Evolutionary conservation across 2,329 filamentous ascomycete genomes (phyloP).

Genomic region (Nannizziopsis arthrosporioides): DNA sequence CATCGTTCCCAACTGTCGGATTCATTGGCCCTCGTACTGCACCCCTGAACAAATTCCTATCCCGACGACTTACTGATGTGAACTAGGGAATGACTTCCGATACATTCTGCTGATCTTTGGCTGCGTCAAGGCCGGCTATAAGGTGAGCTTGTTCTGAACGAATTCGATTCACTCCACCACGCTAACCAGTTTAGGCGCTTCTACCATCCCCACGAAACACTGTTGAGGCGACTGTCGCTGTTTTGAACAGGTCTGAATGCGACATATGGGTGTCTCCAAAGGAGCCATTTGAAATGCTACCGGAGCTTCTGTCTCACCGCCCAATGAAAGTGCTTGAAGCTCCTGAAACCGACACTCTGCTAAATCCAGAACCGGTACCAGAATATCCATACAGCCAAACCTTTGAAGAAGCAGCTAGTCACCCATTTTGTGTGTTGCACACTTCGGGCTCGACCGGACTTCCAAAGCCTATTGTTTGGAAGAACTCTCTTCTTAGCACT

Average conservation of each 20-base stretch:
- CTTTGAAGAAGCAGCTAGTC: not conserved
- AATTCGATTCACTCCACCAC: not conserved
- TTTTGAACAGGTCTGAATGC: slow-evolving; percentile 5
- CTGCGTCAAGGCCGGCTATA: slow-evolving; percentile 4
- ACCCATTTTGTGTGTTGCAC: slow-evolving; percentile 1
- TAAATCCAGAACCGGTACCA: no score
- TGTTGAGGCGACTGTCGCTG: not conserved
- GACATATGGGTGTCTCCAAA: slow-evolving; percentile 1
- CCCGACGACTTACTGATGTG: no score
- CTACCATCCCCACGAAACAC: slow-evolving; percentile 5
- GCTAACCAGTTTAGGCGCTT: not conserved
- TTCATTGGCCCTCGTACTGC: not conserved
- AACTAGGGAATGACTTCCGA: not conserved
- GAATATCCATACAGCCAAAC: not conserved
- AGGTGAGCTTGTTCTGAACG: not conserved
- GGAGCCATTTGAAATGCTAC: not conserved
- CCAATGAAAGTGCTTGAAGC: no score
- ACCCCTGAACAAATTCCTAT: not conserved
- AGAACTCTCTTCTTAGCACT: not conserved
- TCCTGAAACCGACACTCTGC: no score
- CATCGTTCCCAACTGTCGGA: not conserved
- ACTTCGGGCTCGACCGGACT: not conserved
- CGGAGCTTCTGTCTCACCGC: not conserved
- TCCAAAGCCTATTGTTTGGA: slow-evolving; percentile 4
- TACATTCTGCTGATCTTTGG: slow-evolving; percentile 3